Evolutionary conservation across 2,329 filamentous ascomycete species (phyloP).

Genomic region (Penicillium rolfsii): DNA sequence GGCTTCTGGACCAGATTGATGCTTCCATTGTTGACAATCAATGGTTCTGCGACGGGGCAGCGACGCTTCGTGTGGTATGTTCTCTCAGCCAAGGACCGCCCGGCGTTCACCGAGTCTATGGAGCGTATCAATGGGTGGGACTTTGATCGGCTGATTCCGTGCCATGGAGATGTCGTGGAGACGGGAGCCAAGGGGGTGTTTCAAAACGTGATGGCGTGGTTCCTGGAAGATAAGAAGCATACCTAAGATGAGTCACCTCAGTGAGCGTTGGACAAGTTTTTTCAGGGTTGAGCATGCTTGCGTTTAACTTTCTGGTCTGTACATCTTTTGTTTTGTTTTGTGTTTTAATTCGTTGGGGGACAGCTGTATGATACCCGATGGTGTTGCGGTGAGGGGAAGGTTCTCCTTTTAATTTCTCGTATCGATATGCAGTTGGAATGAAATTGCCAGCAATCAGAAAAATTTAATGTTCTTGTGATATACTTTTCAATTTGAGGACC

Average conservation of each 20-base stretch:
- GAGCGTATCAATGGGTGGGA: conserved; percentile 75
- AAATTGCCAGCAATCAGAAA: neutral
- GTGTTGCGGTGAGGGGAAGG: neutral
- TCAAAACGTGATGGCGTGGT: conserved; percentile 79
- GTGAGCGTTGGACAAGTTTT: neutral
- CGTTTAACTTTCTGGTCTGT: neutral
- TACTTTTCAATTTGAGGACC: neutral
- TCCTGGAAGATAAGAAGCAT: conserved; percentile 58
- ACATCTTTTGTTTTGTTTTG: neutral
- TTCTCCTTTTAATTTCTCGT: neutral
- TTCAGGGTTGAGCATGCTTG: neutral
- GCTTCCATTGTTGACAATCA: conserved; percentile 58
- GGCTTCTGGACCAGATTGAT: conserved; percentile 65
- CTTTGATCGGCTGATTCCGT: conserved; percentile 83
- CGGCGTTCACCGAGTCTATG: conserved; percentile 71
- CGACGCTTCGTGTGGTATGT: conserved; percentile 83
- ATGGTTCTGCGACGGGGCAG: conserved; percentile 69
- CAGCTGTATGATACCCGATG: neutral
- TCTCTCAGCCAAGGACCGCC: conserved; percentile 62
- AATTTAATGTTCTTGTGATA: neutral
- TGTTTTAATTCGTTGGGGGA: neutral
- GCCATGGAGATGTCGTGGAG: conserved; percentile 89
- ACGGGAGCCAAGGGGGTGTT: conserved; percentile 74
- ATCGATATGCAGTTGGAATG: neutral
- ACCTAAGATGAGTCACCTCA: conserved; percentile 10